Conservation (phyloP, 306 rosid species). For the Biancaea sappan region DNA sequence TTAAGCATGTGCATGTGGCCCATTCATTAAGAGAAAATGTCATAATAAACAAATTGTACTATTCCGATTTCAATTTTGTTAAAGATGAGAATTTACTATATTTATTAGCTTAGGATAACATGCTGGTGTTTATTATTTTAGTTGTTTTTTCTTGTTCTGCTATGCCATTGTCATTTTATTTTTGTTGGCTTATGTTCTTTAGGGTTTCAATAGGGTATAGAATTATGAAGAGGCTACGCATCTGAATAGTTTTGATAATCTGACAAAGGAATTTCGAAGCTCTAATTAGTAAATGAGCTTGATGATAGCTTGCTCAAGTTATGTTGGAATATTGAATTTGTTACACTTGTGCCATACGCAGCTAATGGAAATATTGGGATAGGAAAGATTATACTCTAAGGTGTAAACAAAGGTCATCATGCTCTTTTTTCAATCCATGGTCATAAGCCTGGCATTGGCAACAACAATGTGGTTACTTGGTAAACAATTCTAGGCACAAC, state of each 20-base stretch:
- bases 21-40: no score
- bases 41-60: neutral
- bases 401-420: conserved; percentile 82
- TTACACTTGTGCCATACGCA: conserved; percentile 36
- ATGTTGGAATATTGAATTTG: conserved; percentile 18
- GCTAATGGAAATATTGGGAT: conserved; percentile 91
- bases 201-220: conserved; percentile 67
- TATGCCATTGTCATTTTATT: conserved; percentile 10
- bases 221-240: conserved; percentile 80
- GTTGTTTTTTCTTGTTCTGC: conserved; percentile 6
- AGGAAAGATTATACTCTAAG: conserved; percentile 85
- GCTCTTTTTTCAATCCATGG: conserved; percentile 94
- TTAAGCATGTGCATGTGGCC: no score
- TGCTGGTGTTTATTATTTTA: conserved; percentile 12
- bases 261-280: conserved; percentile 92
- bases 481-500: no score
- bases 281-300: conserved; percentile 93
- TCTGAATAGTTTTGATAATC: conserved; percentile 88
- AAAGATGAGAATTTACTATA: neutral
- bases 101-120: conserved; percentile 21
- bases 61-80: neutral
- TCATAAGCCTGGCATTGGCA: conserved; percentile 99
- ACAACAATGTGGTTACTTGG: conserved; percentile 96
- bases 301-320: conserved; percentile 81
- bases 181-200: conserved; percentile 23